These are phyloP conservation scores for Kodamaea laetipori DNA, from an alignment of 805 yeast species.

Conservation along the genomic window DNA sequence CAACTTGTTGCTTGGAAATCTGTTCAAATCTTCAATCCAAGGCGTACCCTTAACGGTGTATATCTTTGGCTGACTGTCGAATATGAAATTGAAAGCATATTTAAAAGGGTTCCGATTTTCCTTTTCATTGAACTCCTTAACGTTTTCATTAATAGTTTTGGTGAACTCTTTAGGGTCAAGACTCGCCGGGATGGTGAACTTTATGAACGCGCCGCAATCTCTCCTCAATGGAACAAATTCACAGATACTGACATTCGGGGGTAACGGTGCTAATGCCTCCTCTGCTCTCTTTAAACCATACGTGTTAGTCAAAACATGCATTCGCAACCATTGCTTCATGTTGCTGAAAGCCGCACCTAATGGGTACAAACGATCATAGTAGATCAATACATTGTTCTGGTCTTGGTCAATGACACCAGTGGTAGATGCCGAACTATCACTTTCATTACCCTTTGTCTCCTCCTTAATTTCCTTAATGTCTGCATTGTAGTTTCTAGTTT, in stretches of 20 bases:
- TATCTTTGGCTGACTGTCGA: slow-evolving; percentile 47
- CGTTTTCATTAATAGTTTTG: slow-evolving; percentile 49
- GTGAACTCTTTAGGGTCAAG: slow-evolving; percentile 55
- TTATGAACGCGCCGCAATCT: slow-evolving; percentile 95
- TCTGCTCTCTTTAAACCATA: slow-evolving; percentile 5
- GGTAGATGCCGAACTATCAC: slow-evolving; percentile 35
- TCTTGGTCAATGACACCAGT: slow-evolving; percentile 45
- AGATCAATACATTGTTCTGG: slow-evolving; percentile 35
- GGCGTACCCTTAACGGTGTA: slow-evolving; percentile 88
- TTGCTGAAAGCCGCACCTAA: slow-evolving; percentile 27
- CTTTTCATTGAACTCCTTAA: slow-evolving; percentile 25
- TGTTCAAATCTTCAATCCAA: slow-evolving; percentile 90
- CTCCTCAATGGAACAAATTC: slow-evolving; percentile 70
- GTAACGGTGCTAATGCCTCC: slow-evolving; percentile 29
- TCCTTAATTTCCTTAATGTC: slow-evolving; percentile 36
- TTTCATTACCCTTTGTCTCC: slow-evolving; percentile 31
- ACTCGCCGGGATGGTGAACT: slow-evolving; percentile 61
- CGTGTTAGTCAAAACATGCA: neutral
- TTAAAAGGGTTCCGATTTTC: slow-evolving; percentile 14
- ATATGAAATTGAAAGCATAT: slow-evolving; percentile 15
- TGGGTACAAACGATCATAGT: slow-evolving; percentile 41
- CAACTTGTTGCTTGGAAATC: slow-evolving; percentile 67
- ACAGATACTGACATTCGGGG: slow-evolving; percentile 43
- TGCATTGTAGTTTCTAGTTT: slow-evolving; percentile 17
- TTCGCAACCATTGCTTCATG: slow-evolving; percentile 24